These are phyloP conservation scores for Brassica napus DNA, from an alignment of 345 rosid species.

Conservation along the genomic window Da-Ae NC_063439.1:21485001-21485500, in stretches of 20 bases:
- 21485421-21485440: not conserved
- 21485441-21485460: not conserved
- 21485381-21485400: not conserved
- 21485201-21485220: not conserved
- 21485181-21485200: constrained; percentile 4
- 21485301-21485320: constrained; percentile 7
- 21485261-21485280: not conserved
- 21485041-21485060: constrained; percentile 12
- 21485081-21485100: constrained; percentile 11
- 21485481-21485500: not conserved
- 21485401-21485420: not conserved
- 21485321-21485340: not conserved
- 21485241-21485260: constrained; percentile 1
- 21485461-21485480: not conserved
- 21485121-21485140: not conserved
- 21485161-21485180: constrained; percentile 13
- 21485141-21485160: constrained; percentile 9
- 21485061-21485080: constrained; percentile 16
- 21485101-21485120: constrained; percentile 36
- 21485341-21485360: constrained; percentile 3
- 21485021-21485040: constrained; percentile 9
- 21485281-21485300: constrained; percentile 1
- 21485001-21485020: too few species aligned
- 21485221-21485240: constrained; percentile 1
- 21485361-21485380: not conserved